A percentile compares a stretch with the other conserved stretches of the same genome.
phyloP scores from a whole-genome alignment of 768 basidiomycete species.

The Tylopilus subfusipes region DNA sequence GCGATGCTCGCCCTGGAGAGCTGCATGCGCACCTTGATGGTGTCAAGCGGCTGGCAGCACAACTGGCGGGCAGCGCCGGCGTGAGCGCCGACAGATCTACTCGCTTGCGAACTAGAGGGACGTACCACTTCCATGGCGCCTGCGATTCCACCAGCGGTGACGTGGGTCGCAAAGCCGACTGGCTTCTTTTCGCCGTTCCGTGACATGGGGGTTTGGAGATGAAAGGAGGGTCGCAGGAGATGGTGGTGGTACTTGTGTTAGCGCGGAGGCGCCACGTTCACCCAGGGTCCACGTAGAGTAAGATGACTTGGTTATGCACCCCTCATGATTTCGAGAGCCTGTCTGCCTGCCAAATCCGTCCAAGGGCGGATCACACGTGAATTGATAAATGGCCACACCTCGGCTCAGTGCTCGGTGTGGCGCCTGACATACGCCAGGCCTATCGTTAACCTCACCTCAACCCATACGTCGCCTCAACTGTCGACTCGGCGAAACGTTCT shows the following conservation, averaged over 20 bases:
- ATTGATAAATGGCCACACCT: too few relatives aligned
- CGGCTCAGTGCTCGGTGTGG: too few relatives aligned
- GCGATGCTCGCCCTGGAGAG: conserved; percentile 74
- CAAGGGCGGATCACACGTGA: conserved; percentile 32
- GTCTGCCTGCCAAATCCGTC: conserved; percentile 3
- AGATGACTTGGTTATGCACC: background rate
- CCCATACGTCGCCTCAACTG: too few relatives aligned
- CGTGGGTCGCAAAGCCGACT: conserved; percentile 82
- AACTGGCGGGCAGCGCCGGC: conserved; percentile 40
- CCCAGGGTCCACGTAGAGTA: background rate
- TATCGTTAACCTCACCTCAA: too few relatives aligned
- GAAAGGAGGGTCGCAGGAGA: background rate
- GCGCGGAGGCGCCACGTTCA: background rate
- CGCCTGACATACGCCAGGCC: too few relatives aligned
- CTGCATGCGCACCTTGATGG: conserved; percentile 99
- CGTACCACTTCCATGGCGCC: conserved; percentile 90
- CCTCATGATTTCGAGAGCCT: conserved; percentile 19
- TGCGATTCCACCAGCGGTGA: conserved; percentile 92
- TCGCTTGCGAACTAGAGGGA: background rate
- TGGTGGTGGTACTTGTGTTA: background rate
- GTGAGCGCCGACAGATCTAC: background rate
- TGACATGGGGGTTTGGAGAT: conserved; percentile 39
- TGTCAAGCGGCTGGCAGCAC: conserved; percentile 91
- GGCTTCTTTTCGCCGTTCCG: conserved; percentile 64
- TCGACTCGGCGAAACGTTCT: too few relatives aligned